Percentiles rank a stretch among this genome's conserved stretches.
Conservation (phyloP, 2,329 filamentous ascomycete species). For the Pseudocercospora crystallina region DNA sequence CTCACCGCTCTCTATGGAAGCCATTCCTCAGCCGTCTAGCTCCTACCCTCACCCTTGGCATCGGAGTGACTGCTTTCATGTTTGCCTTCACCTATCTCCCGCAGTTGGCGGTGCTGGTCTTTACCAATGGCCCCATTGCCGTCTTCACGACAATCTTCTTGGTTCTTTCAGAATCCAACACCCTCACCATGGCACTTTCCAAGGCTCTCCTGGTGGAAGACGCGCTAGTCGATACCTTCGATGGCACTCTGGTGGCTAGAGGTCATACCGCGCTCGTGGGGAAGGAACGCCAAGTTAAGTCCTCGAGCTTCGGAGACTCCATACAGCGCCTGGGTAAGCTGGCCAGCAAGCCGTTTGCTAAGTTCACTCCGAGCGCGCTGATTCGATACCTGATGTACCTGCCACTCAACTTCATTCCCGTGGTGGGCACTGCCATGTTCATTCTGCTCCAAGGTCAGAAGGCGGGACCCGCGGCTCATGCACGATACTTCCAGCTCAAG, state of each 20-base stretch:
- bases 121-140: conserved; percentile 81
- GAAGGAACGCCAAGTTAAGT: conserved; percentile 70
- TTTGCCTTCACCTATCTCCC: conserved; percentile 85
- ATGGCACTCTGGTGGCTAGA: conserved; percentile 62
- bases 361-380: conserved; percentile 58
- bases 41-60: conserved; percentile 67
- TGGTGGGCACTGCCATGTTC: conserved; percentile 81
- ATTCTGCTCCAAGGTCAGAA: conserved; percentile 66
- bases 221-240: conserved; percentile 83
- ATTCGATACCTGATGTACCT: conserved; percentile 81
- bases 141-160: conserved; percentile 71
- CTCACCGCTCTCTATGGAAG: conserved; percentile 59
- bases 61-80: conserved; percentile 72
- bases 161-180: conserved; percentile 54
- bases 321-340: conserved; percentile 59
- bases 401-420: conserved; percentile 88
- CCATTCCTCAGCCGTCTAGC: conserved; percentile 58
- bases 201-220: conserved; percentile 77
- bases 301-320: conserved; percentile 49
- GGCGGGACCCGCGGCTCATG: conserved; percentile 55
- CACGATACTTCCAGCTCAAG: conserved; percentile 78
- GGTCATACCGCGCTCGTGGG: conserved; percentile 64
- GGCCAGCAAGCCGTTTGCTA: conserved; percentile 54
- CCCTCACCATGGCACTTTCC: conserved; percentile 54
- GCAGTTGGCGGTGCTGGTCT: conserved; percentile 76